Conservation (phyloP, 2,329 filamentous ascomycete genomes). For the Cercospora beticola region DNA sequence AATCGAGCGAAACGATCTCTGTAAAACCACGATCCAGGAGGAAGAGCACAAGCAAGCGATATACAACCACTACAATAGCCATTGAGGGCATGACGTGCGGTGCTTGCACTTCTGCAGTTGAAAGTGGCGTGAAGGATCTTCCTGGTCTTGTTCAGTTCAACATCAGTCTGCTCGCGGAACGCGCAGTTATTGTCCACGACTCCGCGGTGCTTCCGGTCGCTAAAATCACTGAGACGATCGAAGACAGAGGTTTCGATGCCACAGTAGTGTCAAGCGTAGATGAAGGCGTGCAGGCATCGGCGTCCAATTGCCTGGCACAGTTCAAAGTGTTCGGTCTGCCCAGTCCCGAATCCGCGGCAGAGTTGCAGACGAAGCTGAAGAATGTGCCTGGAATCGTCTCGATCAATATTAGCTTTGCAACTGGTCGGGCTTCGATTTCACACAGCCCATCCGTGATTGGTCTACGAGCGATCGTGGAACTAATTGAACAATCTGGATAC, state of each 20-base stretch:
- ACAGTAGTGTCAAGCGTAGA: constrained; percentile 71
- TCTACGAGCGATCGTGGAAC: constrained; percentile 77
- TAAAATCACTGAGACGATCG: constrained; percentile 77
- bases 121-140: constrained; percentile 73
- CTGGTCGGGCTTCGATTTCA: constrained; percentile 69
- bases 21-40: constrained; percentile 37
- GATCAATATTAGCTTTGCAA: constrained; percentile 71
- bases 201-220: constrained; percentile 67
- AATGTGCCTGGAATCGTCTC: constrained; percentile 69
- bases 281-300: constrained; percentile 58
- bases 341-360: constrained; percentile 68
- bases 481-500: constrained; percentile 76
- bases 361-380: constrained; percentile 67
- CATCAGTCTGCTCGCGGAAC: constrained; percentile 89
- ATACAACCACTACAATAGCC: constrained; percentile 75
- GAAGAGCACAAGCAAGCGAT: constrained; percentile 42
- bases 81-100: constrained; percentile 98
- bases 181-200: constrained; percentile 85
- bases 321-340: constrained; percentile 81
- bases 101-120: constrained; percentile 89
- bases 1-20: constrained; percentile 45
- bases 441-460: constrained; percentile 73
- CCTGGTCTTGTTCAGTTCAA: constrained; percentile 86
- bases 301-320: constrained; percentile 60
- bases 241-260: constrained; percentile 87